A percentile compares a stretch with the other conserved stretches of the same genome.
Conservation (phyloP, 768 basidiomycete genomes). For the Leccinellum rugosiceps region DNA sequence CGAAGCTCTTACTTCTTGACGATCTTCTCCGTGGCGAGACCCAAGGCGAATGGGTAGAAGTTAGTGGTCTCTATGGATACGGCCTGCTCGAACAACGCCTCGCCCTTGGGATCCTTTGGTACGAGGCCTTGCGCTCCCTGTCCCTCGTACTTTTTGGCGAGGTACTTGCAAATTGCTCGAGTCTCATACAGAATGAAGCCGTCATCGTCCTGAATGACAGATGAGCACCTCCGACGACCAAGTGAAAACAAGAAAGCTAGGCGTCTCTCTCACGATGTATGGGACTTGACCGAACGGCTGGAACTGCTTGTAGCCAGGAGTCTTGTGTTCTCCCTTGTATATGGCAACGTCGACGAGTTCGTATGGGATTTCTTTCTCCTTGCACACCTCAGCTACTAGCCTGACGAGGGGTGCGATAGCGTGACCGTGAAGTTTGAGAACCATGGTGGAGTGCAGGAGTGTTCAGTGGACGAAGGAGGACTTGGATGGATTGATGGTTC, state of each 20-base stretch:
- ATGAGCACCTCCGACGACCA: neutral
- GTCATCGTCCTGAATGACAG: neutral
- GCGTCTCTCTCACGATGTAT: slow-evolving; percentile 7
- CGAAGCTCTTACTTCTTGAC: slow-evolving; percentile 43
- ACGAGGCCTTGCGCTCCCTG: slow-evolving; percentile 22
- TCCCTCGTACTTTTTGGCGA: slow-evolving; percentile 25
- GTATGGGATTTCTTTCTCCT: slow-evolving; percentile 39
- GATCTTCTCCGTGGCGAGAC: slow-evolving; percentile 46
- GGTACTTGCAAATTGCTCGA: slow-evolving; percentile 18
- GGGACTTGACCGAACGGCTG: neutral
- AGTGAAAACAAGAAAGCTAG: neutral
- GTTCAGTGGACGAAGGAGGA: neutral
- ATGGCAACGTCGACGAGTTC: slow-evolving; percentile 29
- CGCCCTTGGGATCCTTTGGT: slow-evolving; percentile 10
- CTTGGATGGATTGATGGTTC: neutral
- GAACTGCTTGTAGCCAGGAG: slow-evolving; percentile 15
- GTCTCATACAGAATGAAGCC: neutral
- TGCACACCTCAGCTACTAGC: slow-evolving; percentile 38
- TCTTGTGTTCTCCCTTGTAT: neutral
- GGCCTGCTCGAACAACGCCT: slow-evolving; percentile 20
- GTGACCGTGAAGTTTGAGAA: slow-evolving; percentile 43
- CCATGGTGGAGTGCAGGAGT: slow-evolving; percentile 29
- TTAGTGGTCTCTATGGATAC: slow-evolving; percentile 25
- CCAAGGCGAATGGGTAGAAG: slow-evolving; percentile 47
- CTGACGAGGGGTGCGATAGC: slow-evolving; percentile 36